Percentiles rank a stretch among this genome's conserved stretches.
Conservation (phyloP, 2,329 filamentous ascomycete genomes). For the Teratosphaeria destructans region DNA sequence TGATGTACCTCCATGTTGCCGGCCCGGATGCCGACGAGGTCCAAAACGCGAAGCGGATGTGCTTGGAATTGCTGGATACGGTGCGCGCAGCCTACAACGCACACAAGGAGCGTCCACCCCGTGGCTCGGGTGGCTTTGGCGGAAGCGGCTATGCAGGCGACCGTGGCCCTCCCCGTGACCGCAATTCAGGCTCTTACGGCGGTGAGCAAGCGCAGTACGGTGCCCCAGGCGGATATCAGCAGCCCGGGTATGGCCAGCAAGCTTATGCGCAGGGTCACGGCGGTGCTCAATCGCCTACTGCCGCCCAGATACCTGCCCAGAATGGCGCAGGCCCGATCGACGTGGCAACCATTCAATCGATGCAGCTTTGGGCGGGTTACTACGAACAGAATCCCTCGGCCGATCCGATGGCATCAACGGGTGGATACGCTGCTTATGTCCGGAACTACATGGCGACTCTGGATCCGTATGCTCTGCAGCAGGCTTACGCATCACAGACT, state of each 20-base stretch:
- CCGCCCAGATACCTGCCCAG: conserved; percentile 14
- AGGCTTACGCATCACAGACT: neutral
- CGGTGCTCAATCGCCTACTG: conserved; percentile 18
- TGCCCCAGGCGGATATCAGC: conserved; percentile 29
- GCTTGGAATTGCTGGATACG: conserved; percentile 74
- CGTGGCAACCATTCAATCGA: conserved; percentile 6
- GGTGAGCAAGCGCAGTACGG: conserved; percentile 15
- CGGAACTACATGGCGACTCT: neutral
- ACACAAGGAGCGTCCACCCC: conserved; percentile 63
- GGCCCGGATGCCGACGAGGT: conserved; percentile 84
- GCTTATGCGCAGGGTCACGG: conserved; percentile 8
- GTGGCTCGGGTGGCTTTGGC: conserved; percentile 28
- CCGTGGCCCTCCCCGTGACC: neutral
- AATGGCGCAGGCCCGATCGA: conserved; percentile 9
- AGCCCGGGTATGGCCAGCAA: conserved; percentile 8
- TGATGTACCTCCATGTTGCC: conserved; percentile 93
- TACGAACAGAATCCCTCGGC: conserved; percentile 73
- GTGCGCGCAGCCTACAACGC: conserved; percentile 81
- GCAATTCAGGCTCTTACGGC: conserved; percentile 1
- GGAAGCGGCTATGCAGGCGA: conserved; percentile 24
- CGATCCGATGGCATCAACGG: conserved; percentile 85
- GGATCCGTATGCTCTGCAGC: conserved; percentile 29
- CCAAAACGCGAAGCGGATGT: conserved; percentile 75
- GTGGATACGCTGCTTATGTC: conserved; percentile 40
- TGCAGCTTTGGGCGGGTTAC: conserved; percentile 62